phyloP scores from a whole-genome alignment of 208 protist species.

The Blastocrithidia nonstop region DNA sequence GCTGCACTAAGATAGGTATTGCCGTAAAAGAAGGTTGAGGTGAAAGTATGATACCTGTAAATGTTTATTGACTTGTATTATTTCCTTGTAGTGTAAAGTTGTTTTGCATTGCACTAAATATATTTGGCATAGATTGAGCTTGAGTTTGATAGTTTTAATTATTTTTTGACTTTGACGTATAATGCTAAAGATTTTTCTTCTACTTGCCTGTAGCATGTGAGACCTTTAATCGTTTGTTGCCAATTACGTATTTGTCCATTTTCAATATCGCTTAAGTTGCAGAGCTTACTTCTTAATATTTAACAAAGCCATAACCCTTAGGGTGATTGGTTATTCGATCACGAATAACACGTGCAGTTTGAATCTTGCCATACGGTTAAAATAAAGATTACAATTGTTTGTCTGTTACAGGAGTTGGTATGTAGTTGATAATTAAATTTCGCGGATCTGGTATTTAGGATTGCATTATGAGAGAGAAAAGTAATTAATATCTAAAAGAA shows the following conservation, averaged over 20 bases:
- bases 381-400: slow-evolving; percentile 52
- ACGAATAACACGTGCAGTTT: slow-evolving; percentile 77
- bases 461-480: too few relatives aligned
- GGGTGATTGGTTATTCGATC: slow-evolving; percentile 65
- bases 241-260: slow-evolving; percentile 52
- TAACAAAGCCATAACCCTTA: slow-evolving; percentile 82
- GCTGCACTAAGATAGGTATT: too few relatives aligned
- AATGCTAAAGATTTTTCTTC: too few relatives aligned
- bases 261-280: slow-evolving; percentile 22
- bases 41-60: too few relatives aligned
- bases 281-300: slow-evolving; percentile 30
- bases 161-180: too few relatives aligned
- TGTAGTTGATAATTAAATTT: slow-evolving; percentile 82
- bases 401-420: slow-evolving; percentile 71
- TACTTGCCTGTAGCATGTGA: slow-evolving; percentile 27
- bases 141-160: too few relatives aligned
- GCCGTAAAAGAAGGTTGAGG: too few relatives aligned
- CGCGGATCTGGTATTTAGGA: slow-evolving; percentile 7
- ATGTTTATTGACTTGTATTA: too few relatives aligned
- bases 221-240: slow-evolving; percentile 49
- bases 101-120: too few relatives aligned
- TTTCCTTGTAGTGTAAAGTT: too few relatives aligned
- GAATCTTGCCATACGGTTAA: slow-evolving; percentile 67
- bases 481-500: slow-evolving; percentile 1
- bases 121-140: too few relatives aligned